A percentile compares a stretch with the other conserved stretches of the same genome.
phyloP scores from a whole-genome alignment of 345 rosid species.

The Abelmoschus esculentus region DNA sequence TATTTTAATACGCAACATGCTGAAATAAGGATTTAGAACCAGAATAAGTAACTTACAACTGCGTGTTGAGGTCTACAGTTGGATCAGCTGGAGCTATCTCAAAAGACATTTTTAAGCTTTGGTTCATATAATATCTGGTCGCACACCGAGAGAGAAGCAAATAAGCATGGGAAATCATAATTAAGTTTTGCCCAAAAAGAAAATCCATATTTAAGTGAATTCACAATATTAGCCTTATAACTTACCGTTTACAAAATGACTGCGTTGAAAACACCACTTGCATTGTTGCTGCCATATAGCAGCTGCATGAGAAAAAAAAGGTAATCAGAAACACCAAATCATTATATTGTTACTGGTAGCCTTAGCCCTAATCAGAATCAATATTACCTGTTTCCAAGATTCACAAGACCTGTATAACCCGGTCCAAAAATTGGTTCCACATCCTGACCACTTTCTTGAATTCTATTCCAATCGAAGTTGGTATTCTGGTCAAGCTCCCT shows the following conservation, averaged over 20 bases:
- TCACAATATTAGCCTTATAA: constrained; percentile 9
- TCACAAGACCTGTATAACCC: constrained; percentile 90
- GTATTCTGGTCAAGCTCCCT: constrained; percentile 98
- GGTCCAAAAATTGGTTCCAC: constrained; percentile 84
- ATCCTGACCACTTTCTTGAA: constrained; percentile 95
- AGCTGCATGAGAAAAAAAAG: constrained; percentile 42
- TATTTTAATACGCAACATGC: not conserved
- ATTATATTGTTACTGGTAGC: constrained; percentile 7
- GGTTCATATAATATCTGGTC: constrained; percentile 59
- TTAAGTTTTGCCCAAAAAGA: no score
- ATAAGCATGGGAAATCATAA: not conserved
- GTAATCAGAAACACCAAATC: constrained; percentile 3
- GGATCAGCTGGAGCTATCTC: constrained; percentile 94
- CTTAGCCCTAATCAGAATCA: constrained; percentile 4
- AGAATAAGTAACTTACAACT: constrained; percentile 56
- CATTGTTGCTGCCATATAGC: constrained; percentile 99
- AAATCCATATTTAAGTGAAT: not conserved
- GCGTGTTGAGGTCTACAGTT: constrained; percentile 90
- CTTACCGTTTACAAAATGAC: constrained; percentile 62
- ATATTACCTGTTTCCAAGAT: constrained; percentile 92
- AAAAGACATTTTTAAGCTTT: constrained; percentile 69
- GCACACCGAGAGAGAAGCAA: not conserved
- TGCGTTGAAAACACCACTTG: constrained; percentile 80
- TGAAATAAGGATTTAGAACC: not conserved
- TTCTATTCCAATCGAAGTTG: constrained; percentile 96